Evolutionary conservation across 1,284 basidiomycete species (phyloP).

Genomic region (Microbotryomycetes sp.): DNA sequence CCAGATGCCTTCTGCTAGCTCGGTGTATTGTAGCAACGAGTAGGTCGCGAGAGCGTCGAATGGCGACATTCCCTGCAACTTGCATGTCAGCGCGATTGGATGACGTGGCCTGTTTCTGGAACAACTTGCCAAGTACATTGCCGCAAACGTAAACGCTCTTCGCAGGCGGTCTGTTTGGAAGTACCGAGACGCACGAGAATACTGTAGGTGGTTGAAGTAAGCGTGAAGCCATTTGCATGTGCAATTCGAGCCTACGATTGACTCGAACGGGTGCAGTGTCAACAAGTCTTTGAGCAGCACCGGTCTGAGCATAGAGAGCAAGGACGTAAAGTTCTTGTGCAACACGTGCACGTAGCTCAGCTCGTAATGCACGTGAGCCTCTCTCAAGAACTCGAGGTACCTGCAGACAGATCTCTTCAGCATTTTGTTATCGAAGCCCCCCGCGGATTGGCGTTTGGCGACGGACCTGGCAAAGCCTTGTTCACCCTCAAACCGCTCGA

Average conservation of each 20-base stretch:
- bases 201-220: constrained; percentile 28
- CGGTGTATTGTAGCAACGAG: constrained; percentile 50
- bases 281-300: constrained; percentile 44
- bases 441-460: no score
- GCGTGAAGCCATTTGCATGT: background rate
- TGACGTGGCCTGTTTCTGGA: no score
- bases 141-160: constrained; percentile 46
- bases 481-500: constrained; percentile 48
- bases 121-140: constrained; percentile 41
- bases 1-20: constrained; percentile 49
- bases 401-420: no score
- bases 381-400: constrained; percentile 43
- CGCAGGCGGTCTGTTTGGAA: constrained; percentile 48
- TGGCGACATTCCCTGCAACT: constrained; percentile 45
- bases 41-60: constrained; percentile 51
- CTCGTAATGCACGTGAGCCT: constrained; percentile 46
- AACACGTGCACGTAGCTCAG: constrained; percentile 45
- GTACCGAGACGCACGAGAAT: constrained; percentile 42
- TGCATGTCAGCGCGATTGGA: constrained; percentile 8
- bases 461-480: constrained; percentile 43
- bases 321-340: constrained; percentile 44
- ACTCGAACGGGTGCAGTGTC: constrained; percentile 42
- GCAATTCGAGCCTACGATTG: constrained; percentile 20
- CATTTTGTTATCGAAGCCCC: no score
- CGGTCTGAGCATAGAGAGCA: constrained; percentile 44